These are phyloP conservation scores for Oxyria digyna DNA, from an alignment of 148 eudicot species.

Conservation along the genomic window DNA sequence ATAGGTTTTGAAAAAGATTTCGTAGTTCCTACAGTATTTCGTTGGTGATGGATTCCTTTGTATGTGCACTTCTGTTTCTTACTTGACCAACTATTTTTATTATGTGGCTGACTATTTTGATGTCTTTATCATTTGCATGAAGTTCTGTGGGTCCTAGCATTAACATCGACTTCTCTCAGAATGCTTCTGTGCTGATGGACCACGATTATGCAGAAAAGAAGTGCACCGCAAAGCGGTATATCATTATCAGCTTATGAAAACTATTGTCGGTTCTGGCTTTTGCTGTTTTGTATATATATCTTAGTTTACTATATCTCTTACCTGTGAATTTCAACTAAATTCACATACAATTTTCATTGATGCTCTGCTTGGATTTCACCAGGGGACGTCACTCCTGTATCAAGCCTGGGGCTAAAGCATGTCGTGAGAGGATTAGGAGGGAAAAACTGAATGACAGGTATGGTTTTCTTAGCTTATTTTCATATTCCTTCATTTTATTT, in stretches of 20 bases:
- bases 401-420: constrained; percentile 56
- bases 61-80: neutral
- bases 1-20: neutral
- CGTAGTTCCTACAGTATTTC: neutral
- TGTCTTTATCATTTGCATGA: neutral
- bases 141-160: constrained; percentile 22
- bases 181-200: constrained; percentile 17
- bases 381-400: constrained; percentile 46
- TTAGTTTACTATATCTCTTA: neutral
- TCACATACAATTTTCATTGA: constrained; percentile 1
- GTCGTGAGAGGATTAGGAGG: constrained; percentile 73
- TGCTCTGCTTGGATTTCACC: constrained; percentile 15
- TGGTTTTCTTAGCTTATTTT: constrained; percentile 4
- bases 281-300: neutral
- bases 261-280: neutral
- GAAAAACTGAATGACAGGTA: constrained; percentile 81
- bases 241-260: neutral
- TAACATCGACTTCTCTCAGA: constrained; percentile 38
- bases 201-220: constrained; percentile 29
- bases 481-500: neutral
- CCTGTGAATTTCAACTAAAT: neutral
- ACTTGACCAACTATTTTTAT: neutral
- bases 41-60: neutral
- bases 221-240: constrained; percentile 43
- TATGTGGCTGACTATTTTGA: neutral